phyloP scores from a whole-genome alignment of 2,329 filamentous ascomycete species.

The Nannizzia gypsea region DNA sequence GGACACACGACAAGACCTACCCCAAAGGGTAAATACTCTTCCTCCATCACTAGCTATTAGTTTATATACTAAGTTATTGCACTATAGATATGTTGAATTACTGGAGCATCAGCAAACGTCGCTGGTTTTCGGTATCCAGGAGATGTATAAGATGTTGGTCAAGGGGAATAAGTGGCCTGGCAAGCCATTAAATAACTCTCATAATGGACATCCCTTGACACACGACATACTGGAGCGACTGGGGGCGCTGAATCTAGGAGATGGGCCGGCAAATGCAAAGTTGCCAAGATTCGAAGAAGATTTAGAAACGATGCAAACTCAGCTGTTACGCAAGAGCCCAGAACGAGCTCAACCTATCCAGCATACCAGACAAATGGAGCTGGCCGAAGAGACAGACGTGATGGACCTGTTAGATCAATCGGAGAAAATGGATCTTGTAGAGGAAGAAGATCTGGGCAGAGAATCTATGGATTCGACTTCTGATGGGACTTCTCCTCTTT shows the following conservation, averaged over 20 bases:
- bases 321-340: slow-evolving; percentile 25
- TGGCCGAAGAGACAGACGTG: too few relatives aligned
- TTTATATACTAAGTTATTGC: not conserved
- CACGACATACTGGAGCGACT: slow-evolving; percentile 52
- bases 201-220: slow-evolving; percentile 47
- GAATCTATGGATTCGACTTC: slow-evolving; percentile 46
- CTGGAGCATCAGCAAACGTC: slow-evolving; percentile 54
- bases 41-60: not conserved
- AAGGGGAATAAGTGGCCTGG: slow-evolving; percentile 47
- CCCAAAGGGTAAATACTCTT: slow-evolving; percentile 46
- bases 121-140: slow-evolving; percentile 49
- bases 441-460: slow-evolving; percentile 37
- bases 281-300: slow-evolving; percentile 45
- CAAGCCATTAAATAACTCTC: slow-evolving; percentile 38
- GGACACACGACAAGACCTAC: slow-evolving; percentile 55
- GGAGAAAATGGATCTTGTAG: too few relatives aligned
- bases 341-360: too few relatives aligned
- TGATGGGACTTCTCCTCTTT: slow-evolving; percentile 45
- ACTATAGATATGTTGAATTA: slow-evolving; percentile 50
- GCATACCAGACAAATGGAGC: too few relatives aligned
- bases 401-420: too few relatives aligned
- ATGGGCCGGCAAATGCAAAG: slow-evolving; percentile 24
- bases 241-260: slow-evolving; percentile 44
- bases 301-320: slow-evolving; percentile 36
- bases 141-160: slow-evolving; percentile 45